Evolutionary conservation across 2,329 filamentous ascomycete species (phyloP), one percentile per base, ranked within the genome.

Genomic region (Paracorniculantispora psalliotae): DNA sequence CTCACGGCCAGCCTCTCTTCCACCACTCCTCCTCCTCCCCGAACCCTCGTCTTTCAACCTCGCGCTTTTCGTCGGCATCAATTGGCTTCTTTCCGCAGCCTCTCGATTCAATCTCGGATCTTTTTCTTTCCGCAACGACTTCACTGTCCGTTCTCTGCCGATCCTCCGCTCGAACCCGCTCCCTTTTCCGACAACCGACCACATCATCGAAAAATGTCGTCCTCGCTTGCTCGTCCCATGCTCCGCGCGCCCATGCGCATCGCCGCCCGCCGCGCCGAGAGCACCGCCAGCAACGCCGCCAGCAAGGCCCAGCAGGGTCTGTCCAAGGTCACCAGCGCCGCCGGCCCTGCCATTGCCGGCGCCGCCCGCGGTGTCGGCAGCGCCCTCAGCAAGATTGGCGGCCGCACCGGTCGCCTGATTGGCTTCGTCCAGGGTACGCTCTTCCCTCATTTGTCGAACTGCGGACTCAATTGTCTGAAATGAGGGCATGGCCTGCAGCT

Each of bases 361-460:
- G 90, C 89, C 67, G 89, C 89, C 59, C 84, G 85, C 71, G 83
- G 85, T 59, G 77, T 88, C 65, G 77, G 81, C 66, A 83, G 78
- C 70, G 85, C 89, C 60, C 77, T 96, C 67, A 81, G 85, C 73
- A 89, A 86, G 77, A 82, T 92, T 72, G 92, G 92, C 70, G 93
- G 93, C 69, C 85, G 89, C 68, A 92, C 91, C 63, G 92, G 91
- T 69, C 85, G 83, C 75, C 71, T 92, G 66, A 83, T 96, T 73
- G 81, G 80, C 67, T 90, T 92, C 70, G 81, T 94, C 70, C 90
- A 97, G 83, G 88, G 94, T 97, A 84, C 79, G 92, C 80, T 28
- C 57, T 61, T 30, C 25, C 4, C 2, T 56, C 44, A 23, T 37
- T 52, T 23, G 15, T 13, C 30, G 13, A 26, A 8, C 21, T 47